phyloP scores from a whole-genome alignment of 2,329 filamentous ascomycete species.

The Bipolaris gigantea region DNA sequence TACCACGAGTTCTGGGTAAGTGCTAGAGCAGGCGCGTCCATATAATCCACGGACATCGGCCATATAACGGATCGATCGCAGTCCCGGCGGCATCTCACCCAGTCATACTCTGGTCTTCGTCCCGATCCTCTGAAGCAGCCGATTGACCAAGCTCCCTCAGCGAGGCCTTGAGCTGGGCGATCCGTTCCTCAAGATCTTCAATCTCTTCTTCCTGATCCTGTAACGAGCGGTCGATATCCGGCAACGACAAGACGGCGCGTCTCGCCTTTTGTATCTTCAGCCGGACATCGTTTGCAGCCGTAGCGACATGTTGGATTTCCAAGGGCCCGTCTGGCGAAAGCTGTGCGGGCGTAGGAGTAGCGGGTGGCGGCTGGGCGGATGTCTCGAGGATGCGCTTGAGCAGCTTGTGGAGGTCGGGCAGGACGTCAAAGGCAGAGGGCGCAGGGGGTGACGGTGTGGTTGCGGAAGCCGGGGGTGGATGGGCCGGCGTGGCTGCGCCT shows the following conservation, averaged over 20 bases:
- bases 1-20: conserved; percentile 19
- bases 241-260: conserved; percentile 64
- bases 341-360: conserved; percentile 31
- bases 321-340: conserved; percentile 46
- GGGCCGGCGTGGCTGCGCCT: conserved; percentile 32
- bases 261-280: conserved; percentile 81
- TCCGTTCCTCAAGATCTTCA: conserved; percentile 63
- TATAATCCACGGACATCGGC: conserved; percentile 31
- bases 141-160: conserved; percentile 38
- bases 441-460: conserved; percentile 66
- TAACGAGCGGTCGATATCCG: conserved; percentile 68
- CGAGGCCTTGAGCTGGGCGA: conserved; percentile 59
- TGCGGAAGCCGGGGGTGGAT: conserved; percentile 24
- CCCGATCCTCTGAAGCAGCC: conserved; percentile 21
- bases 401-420: conserved; percentile 78
- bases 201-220: conserved; percentile 75
- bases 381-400: conserved; percentile 69
- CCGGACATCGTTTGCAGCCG: conserved; percentile 76
- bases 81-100: conserved; percentile 34
- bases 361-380: conserved; percentile 41
- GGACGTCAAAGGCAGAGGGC: conserved; percentile 81
- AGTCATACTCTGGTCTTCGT: conserved; percentile 42
- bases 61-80: conserved; percentile 36
- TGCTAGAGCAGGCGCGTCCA: conserved; percentile 34
- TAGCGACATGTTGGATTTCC: conserved; percentile 74